Evolutionary conservation across 2,329 filamentous ascomycete genomes (phyloP), one percentile per base, ranked within the genome.

Genomic region (Setomelanomma holmii): DNA sequence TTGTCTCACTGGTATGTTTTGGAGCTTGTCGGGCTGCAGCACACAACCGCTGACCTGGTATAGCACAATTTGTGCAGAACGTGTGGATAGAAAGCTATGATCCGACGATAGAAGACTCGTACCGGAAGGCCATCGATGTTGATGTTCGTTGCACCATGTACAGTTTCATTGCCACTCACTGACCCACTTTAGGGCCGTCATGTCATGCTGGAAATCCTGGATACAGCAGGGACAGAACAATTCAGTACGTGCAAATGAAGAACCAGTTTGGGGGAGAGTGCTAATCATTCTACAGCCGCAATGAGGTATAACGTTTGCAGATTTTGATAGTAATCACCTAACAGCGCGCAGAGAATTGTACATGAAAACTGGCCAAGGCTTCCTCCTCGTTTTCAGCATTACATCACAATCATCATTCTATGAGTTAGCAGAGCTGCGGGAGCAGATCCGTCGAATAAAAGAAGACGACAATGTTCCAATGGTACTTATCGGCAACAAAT

Each of bases 291-390:
- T 17, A 19, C 36, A 71, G 68, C 71, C 55, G 71, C 69, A 23
- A 73, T 72, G 69, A 72, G 71, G 66, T 71, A 72, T 24, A 38
- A 46, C n/a, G 27, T 35, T 64, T 55, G 50, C 44, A 63, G 60
- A 40, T n/a, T 22, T 30, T 30, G 8, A 20, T 36, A 30, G n/a
- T 23, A 33, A n/a, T 11, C 27, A 45, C 36, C 60, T 66, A 39
- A 70, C 61, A 23, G 30, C 12, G 4, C 16, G 27, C 45, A 72
- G 69, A 52, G 69, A 73, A 53, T 55, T 73, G 8, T 71, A 96
- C 79, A 96, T 96, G 90, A 95, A 95, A 73, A 90, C 91, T 34
- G 91, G 91, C 49, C 91, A 96, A 77, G 91, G 92, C 0, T 96
- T 96, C 73, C 84, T 96, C 49, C 83, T 96, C 33, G 92, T 96